Conservation (phyloP, 2,329 filamentous ascomycete genomes). For the Pseudogymnoascus sp. region DNA sequence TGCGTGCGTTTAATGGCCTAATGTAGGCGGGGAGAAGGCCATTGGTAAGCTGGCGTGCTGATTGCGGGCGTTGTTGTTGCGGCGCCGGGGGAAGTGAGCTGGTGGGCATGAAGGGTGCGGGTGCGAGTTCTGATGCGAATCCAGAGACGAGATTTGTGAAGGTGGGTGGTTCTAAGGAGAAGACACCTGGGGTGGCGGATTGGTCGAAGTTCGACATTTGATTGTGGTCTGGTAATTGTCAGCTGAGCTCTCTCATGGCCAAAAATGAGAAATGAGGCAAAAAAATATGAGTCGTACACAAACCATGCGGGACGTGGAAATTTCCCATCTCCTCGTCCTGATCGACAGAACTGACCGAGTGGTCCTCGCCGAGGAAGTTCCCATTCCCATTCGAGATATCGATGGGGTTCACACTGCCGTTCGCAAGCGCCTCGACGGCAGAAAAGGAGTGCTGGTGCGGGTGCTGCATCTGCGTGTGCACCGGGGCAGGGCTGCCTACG, state of each 20-base stretch:
- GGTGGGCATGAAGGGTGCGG: neutral
- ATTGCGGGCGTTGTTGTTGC: neutral
- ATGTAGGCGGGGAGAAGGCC: slow-evolving; percentile 58
- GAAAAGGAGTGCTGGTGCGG: slow-evolving; percentile 12
- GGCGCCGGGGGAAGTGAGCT: neutral
- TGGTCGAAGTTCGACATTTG: neutral
- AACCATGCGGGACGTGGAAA: slow-evolving; percentile 25
- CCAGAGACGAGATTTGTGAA: slow-evolving; percentile 1
- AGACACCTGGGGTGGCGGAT: neutral
- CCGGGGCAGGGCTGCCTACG: neutral
- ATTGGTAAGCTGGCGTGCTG: neutral
- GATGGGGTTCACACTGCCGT: slow-evolving; percentile 23
- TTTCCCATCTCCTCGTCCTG: slow-evolving; percentile 16
- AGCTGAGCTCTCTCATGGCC: neutral
- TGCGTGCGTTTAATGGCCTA: slow-evolving; percentile 67
- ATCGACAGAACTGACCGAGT: slow-evolving; percentile 16
- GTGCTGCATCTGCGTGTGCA: slow-evolving; percentile 8
- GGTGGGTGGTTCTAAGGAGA: neutral
- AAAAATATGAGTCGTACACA: slow-evolving; percentile 23
- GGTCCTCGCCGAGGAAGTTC: slow-evolving; percentile 7
- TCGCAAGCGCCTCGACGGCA: slow-evolving; percentile 17
- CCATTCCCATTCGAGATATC: slow-evolving; percentile 21
- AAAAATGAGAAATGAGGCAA: neutral
- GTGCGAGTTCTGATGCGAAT: slow-evolving; percentile 16
- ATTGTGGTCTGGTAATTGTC: neutral